Conservation (phyloP, 148 eudicot genomes). For the Vaccinium vitisidaea region DNA sequence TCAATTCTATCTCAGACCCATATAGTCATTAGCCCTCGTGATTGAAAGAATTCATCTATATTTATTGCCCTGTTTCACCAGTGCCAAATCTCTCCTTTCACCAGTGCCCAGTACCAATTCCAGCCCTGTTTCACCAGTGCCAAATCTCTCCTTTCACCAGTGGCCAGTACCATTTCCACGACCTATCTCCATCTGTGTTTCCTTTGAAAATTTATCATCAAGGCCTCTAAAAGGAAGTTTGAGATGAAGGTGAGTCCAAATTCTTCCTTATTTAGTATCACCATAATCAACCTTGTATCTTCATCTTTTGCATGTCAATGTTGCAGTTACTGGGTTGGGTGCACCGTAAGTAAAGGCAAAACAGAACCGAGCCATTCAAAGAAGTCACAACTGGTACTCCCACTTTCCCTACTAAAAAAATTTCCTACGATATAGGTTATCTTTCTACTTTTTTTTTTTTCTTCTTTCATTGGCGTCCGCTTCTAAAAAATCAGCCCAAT, state of each 20-base stretch:
- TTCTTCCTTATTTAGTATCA: conserved; percentile 5
- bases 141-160: conserved; percentile 1
- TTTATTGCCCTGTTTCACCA: conserved; percentile 9
- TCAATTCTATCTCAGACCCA: conserved; percentile 20
- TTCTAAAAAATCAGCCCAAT: background rate
- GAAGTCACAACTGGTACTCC: conserved; percentile 44
- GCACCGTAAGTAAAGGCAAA: conserved; percentile 49
- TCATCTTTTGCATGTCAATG: conserved; percentile 20
- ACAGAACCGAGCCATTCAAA: conserved; percentile 35
- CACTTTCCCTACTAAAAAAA: background rate
- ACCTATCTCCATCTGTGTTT: conserved; percentile 14
- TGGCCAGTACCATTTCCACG: background rate
- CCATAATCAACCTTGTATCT: conserved; percentile 3
- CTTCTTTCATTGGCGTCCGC: background rate
- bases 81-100: background rate
- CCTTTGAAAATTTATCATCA: conserved; percentile 9
- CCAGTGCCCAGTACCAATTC: background rate
- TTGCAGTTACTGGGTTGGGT: conserved; percentile 78
- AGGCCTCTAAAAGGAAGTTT: conserved; percentile 15
- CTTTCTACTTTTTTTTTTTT: background rate
- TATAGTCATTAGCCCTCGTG: conserved; percentile 12
- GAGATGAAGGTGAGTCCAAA: conserved; percentile 39
- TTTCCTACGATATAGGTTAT: background rate
- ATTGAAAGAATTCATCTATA: conserved; percentile 15
- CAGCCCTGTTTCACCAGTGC: conserved; percentile 9